A percentile compares a stretch with the other conserved stretches of the same genome.
phyloP scores from a whole-genome alignment of 1,284 basidiomycete genomes.

The Ceratobasidium sp. region DNA sequence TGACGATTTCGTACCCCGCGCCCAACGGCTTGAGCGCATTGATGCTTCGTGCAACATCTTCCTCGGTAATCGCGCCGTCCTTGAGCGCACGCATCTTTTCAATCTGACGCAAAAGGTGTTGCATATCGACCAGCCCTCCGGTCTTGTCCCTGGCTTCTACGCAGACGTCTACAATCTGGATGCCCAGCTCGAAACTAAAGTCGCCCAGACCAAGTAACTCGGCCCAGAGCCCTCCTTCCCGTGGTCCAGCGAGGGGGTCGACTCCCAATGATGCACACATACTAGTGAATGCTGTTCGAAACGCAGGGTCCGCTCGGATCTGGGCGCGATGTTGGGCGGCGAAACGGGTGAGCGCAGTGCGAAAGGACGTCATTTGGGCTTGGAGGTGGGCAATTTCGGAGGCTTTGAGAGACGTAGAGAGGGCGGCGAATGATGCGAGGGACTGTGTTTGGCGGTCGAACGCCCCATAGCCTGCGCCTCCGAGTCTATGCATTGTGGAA shows the following conservation, averaged over 20 bases:
- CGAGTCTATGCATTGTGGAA: constrained; percentile 61
- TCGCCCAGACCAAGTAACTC: constrained; percentile 86
- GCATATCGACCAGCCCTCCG: constrained; percentile 90
- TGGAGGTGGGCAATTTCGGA: constrained; percentile 81
- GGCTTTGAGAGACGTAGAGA: constrained; percentile 80
- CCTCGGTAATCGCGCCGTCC: constrained; percentile 65
- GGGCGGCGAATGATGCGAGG: constrained; percentile 75
- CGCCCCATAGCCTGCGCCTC: constrained; percentile 76
- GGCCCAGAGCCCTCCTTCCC: constrained; percentile 88
- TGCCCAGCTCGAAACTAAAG: constrained; percentile 94
- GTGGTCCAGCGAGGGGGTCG: constrained; percentile 87
- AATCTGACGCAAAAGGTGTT: constrained; percentile 82
- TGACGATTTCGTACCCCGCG: constrained; percentile 86
- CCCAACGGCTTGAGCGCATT: constrained; percentile 86
- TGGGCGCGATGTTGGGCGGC: constrained; percentile 83
- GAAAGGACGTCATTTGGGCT: constrained; percentile 84
- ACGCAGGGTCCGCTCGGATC: constrained; percentile 85
- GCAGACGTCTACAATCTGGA: constrained; percentile 97
- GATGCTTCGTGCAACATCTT: constrained; percentile 86
- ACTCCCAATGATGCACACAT: constrained; percentile 97
- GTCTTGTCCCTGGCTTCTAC: constrained; percentile 87
- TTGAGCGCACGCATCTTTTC: constrained; percentile 69
- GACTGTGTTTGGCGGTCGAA: constrained; percentile 76
- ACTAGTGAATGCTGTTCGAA: constrained; percentile 91
- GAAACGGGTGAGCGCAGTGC: constrained; percentile 79